These are phyloP conservation scores for Aleurites moluccanus DNA, from an alignment of 441 rosid species.

Conservation along the genomic window DNA sequence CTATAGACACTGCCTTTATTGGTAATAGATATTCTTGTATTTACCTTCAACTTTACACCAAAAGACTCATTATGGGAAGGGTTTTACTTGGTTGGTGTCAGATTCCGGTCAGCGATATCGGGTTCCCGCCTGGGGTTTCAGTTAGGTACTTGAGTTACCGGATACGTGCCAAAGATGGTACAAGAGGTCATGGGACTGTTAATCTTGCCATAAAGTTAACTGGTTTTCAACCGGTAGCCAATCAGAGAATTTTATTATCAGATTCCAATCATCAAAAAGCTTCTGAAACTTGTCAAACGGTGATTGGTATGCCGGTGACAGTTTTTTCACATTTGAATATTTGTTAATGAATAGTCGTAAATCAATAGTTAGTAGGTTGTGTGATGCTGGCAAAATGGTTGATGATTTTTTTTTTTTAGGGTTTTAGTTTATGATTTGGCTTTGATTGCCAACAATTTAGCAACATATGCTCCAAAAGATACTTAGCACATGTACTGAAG, in stretches of 20 bases:
- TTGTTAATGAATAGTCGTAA: not conserved
- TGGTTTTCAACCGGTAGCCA: slow-evolving; percentile 8
- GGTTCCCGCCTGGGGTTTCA: slow-evolving; percentile 33
- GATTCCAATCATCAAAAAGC: not conserved
- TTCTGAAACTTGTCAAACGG: slow-evolving; percentile 33
- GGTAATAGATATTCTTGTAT: slow-evolving; percentile 35
- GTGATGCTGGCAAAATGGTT: not conserved
- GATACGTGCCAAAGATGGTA: slow-evolving; percentile 47
- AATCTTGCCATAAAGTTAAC: slow-evolving; percentile 44
- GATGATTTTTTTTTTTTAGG: not conserved
- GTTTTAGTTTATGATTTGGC: not conserved
- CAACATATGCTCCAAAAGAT: not conserved
- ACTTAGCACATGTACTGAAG: too few species aligned
- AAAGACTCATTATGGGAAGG: slow-evolving; percentile 35
- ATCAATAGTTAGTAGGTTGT: not conserved
- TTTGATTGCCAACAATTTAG: not conserved
- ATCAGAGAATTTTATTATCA: not conserved
- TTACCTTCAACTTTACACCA: slow-evolving; percentile 37
- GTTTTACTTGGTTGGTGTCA: slow-evolving; percentile 55
- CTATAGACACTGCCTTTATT: slow-evolving; percentile 37
- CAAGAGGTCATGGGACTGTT: slow-evolving; percentile 47
- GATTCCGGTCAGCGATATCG: slow-evolving; percentile 48
- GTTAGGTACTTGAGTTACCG: slow-evolving; percentile 51
- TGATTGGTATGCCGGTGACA: slow-evolving; percentile 43
- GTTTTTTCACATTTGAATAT: not conserved